Conservation (phyloP, 106 monocot genomes). For the Amphibolis antarctica region DNA sequence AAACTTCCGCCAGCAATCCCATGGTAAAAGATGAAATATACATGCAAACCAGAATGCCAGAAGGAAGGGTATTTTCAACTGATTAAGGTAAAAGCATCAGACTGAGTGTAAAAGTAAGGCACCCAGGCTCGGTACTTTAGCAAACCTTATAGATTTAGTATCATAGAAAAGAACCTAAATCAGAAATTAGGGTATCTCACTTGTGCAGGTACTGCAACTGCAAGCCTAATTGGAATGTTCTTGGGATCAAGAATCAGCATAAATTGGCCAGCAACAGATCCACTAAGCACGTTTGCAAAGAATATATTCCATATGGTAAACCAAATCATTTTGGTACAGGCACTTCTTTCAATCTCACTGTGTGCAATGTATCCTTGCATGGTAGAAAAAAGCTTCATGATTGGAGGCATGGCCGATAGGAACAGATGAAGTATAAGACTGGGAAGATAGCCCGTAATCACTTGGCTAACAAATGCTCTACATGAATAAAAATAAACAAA, state of each 20-base stretch:
- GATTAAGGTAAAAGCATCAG: background rate
- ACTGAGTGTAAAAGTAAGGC: background rate
- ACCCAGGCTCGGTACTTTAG: no score
- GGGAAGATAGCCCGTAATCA: constrained; percentile 95
- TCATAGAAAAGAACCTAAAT: background rate
- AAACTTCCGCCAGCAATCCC: no score
- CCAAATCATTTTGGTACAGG: constrained; percentile 85
- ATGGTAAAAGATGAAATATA: background rate
- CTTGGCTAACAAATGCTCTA: constrained; percentile 79
- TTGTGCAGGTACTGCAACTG: constrained; percentile 81
- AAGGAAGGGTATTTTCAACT: background rate
- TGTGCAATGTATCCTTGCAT: constrained; percentile 84
- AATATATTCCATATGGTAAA: constrained; percentile 88
- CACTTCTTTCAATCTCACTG: constrained; percentile 86
- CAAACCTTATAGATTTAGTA: no score
- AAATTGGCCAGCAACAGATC: constrained; percentile 58
- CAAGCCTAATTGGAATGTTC: constrained; percentile 63
- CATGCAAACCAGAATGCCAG: background rate
- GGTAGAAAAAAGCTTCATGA: constrained; percentile 86
- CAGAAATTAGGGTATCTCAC: constrained; percentile 16
- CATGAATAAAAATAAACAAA: constrained; percentile 13
- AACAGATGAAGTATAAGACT: constrained; percentile 78
- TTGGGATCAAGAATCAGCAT: constrained; percentile 57
- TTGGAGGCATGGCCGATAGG: constrained; percentile 54
- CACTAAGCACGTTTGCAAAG: constrained; percentile 89